Percentiles rank a stretch among this genome's conserved stretches.
Evolutionary conservation across 805 yeast genomes (phyloP).

Genomic region (Wickerhamiella spandovensis): DNA sequence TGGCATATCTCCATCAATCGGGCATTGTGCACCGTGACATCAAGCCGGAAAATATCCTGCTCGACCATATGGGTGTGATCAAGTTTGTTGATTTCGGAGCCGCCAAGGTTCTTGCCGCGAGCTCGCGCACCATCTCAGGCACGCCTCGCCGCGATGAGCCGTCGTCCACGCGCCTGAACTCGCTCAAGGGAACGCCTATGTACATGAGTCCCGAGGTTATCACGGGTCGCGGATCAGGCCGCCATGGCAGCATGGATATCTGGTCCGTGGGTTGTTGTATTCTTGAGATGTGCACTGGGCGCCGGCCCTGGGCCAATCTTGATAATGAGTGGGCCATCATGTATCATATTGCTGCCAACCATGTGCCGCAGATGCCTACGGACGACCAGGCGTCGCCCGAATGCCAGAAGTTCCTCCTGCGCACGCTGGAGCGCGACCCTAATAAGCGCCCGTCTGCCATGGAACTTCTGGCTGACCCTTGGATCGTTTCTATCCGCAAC

Average conservation of each 20-base stretch:
- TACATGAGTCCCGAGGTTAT: slow-evolving; percentile 97
- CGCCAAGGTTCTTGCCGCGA: slow-evolving; percentile 58
- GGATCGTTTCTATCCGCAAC: slow-evolving; percentile 17
- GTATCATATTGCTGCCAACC: slow-evolving; percentile 97
- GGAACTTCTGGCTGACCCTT: slow-evolving; percentile 45
- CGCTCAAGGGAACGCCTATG: slow-evolving; percentile 91
- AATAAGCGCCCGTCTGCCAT: slow-evolving; percentile 67
- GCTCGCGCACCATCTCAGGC: slow-evolving; percentile 19
- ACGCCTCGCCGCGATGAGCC: slow-evolving; percentile 8
- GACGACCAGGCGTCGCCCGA: slow-evolving; percentile 60
- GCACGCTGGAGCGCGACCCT: slow-evolving; percentile 77
- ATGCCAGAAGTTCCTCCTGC: slow-evolving; percentile 58
- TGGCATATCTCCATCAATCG: slow-evolving; percentile 84
- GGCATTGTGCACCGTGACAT: slow-evolving; percentile 96
- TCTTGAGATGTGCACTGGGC: slow-evolving; percentile 91
- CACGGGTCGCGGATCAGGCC: slow-evolving; percentile 44
- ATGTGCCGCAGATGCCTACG: slow-evolving; percentile 72
- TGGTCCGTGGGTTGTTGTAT: slow-evolving; percentile 98
- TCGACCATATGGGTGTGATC: slow-evolving; percentile 85
- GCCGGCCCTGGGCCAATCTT: slow-evolving; percentile 90
- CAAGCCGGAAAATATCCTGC: slow-evolving; percentile 83
- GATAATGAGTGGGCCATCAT: slow-evolving; percentile 98
- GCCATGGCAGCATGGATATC: slow-evolving; percentile 64
- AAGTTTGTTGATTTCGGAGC: slow-evolving; percentile 98
- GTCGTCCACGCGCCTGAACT: slow-evolving; percentile 10